Percentiles rank a stretch among this genome's conserved stretches.
phyloP scores from a whole-genome alignment of 345 rosid genomes.

The Eucalyptus globulus region DNA sequence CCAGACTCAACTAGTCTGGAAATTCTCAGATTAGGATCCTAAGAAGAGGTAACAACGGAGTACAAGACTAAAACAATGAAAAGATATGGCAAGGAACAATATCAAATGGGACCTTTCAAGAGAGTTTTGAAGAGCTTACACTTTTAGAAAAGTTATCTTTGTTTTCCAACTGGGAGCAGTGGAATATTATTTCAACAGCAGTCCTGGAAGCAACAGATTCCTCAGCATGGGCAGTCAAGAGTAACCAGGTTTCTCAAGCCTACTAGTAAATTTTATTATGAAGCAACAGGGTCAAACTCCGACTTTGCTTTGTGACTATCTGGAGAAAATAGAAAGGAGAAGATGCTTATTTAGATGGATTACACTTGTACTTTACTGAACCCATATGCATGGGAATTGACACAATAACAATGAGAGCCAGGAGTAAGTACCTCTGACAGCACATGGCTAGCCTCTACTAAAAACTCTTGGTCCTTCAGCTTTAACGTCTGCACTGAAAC shows the following conservation, averaged over 20 bases:
- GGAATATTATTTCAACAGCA: constrained; percentile 35
- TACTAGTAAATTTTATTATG: constrained; percentile 14
- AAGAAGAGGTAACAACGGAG: background rate
- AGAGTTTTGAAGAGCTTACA: constrained; percentile 21
- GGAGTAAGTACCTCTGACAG: constrained; percentile 37
- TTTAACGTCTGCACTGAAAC: background rate
- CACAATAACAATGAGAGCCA: background rate
- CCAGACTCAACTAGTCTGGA: constrained; percentile 55
- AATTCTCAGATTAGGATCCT: constrained; percentile 87
- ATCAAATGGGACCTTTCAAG: background rate
- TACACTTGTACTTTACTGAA: background rate
- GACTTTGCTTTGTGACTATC: constrained; percentile 52
- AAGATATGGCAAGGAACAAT: background rate
- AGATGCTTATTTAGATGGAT: constrained; percentile 7
- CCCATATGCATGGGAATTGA: background rate
- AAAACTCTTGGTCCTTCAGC: constrained; percentile 23
- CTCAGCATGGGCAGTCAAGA: constrained; percentile 53
- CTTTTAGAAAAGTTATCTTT: constrained; percentile 72
- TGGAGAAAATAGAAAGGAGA: constrained; percentile 2
- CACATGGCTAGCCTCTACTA: constrained; percentile 72
- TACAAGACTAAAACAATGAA: background rate
- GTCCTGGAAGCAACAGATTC: constrained; percentile 57
- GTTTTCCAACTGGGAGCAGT: constrained; percentile 44
- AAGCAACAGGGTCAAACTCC: constrained; percentile 35
- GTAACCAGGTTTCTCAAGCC: constrained; percentile 33